Base-by-base conservation (phyloP, 2,329 filamentous ascomycete genomes). In the Cercospora sojina region DNA sequence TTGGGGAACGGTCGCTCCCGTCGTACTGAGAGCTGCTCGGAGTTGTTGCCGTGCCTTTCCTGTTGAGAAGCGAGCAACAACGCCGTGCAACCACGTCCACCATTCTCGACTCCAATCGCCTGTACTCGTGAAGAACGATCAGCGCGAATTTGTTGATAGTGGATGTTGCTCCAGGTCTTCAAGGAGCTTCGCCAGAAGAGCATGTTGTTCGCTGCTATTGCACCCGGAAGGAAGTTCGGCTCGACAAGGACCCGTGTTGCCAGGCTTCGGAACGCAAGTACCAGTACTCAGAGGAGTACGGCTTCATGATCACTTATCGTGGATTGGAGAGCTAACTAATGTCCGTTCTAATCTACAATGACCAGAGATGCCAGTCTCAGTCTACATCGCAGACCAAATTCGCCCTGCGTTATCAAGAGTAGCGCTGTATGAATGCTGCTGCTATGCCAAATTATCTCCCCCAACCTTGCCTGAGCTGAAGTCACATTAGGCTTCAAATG, bases 291-390 rank as follows among this genome's bases (percentile, higher is more conserved):
- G 23, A 56, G 20, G 25, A 56, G 51, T 56, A 56, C 51, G 51
- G 51, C 51, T 56, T 16, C n/a, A 3, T 23, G n/a, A 31, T 57
- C 23, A 47, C 25, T 9, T 64, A 62, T 65, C 38, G 49, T 51
- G 49, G 69, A 72, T 72, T 71, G 69, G 69, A 72, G 70, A 72
- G 70, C 60, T 69, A 68, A 63, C 57, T 70, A 43, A 32, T n/a
- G 32, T 61, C 32, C 18, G 51, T 66, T 59, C 62, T 69, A 66
- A 66, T 55, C 64, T 70, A 71, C 70, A 71, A 62, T 63, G 64
- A 64, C 63, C 43, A 60, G 59, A 70, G 70, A 71, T 68, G 53
- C 60, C 58, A 32, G 49, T 59, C 53, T 35, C 67, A 71, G 53
- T 69, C 58, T 72, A 74, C 72, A 74, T 68, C 25, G 66, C 70